phyloP scores from a whole-genome alignment of 176 grass and related monocot species.

The Triticum turgidum region DNA sequence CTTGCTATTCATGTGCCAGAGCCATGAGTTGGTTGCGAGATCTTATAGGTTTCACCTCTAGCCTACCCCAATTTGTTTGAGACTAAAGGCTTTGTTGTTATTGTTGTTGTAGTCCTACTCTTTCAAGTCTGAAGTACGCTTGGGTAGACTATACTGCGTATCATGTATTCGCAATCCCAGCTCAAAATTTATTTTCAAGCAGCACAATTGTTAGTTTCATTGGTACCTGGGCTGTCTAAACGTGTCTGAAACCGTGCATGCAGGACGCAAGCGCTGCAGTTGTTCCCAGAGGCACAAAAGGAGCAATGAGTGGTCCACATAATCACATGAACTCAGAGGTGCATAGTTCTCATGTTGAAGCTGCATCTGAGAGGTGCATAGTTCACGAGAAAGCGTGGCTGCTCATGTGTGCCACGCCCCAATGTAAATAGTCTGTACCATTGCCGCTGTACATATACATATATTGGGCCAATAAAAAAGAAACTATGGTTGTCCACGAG shows the following conservation, averaged over 20 bases:
- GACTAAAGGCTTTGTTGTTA: no score
- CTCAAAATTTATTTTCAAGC: background rate
- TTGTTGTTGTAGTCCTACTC: background rate
- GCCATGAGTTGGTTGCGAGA: no score
- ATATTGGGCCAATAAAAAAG: background rate
- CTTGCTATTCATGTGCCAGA: no score
- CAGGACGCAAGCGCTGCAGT: conserved; percentile 63
- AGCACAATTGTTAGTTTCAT: background rate
- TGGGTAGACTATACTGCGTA: background rate
- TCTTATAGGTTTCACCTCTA: no score
- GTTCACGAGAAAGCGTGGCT: background rate
- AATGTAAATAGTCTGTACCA: background rate
- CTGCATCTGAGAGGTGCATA: background rate
- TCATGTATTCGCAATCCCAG: background rate
- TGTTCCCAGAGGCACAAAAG: conserved; percentile 55
- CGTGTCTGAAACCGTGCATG: conserved; percentile 15
- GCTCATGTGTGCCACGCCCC: background rate
- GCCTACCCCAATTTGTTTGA: no score
- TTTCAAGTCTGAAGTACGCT: background rate
- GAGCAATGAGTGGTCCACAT: conserved; percentile 53
- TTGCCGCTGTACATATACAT: background rate
- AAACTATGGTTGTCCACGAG: background rate
- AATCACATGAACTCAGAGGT: conserved; percentile 22
- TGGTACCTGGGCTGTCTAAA: background rate
- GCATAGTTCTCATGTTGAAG: background rate